Percentiles rank a stretch among this genome's conserved stretches.
phyloP scores from a whole-genome alignment of 192 early-diverging fungal genomes.

The Umbelopsis vinacea region DNA sequence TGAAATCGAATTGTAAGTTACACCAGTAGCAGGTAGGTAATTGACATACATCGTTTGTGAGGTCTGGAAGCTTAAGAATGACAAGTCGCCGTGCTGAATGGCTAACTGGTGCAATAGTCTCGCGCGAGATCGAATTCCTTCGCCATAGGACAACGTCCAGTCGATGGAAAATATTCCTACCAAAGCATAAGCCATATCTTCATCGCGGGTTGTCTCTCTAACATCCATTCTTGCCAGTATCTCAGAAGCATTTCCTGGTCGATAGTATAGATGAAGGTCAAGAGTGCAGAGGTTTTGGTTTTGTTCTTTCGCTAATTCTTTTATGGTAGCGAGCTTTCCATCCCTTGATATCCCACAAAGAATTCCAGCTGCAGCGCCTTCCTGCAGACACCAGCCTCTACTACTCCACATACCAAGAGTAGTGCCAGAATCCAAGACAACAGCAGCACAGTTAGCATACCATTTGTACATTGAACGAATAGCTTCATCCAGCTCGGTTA shows the following conservation, averaged over 20 bases:
- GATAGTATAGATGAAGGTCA: neutral
- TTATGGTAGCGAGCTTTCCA: neutral
- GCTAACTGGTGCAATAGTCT: neutral
- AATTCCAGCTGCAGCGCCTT: neutral
- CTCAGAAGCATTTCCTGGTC: neutral
- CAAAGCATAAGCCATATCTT: slow-evolving; percentile 5
- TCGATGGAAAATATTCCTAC: neutral
- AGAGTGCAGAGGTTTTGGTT: neutral
- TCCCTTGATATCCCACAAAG: neutral
- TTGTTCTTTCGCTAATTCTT: neutral
- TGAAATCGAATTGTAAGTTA: neutral
- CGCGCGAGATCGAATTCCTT: neutral
- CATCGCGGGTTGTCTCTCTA: neutral
- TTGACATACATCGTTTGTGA: neutral
- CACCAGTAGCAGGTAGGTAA: neutral
- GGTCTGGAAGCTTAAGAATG: neutral
- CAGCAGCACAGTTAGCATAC: neutral
- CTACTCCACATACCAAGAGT: neutral
- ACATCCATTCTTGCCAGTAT: neutral
- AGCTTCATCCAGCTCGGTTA: neutral
- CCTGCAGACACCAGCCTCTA: neutral
- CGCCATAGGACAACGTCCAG: neutral
- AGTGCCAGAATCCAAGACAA: neutral
- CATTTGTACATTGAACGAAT: slow-evolving; percentile 3
- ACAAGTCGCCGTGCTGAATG: neutral